Conservation (phyloP, 768 basidiomycete genomes). For the Sporobolomyces pararoseus region DNA sequence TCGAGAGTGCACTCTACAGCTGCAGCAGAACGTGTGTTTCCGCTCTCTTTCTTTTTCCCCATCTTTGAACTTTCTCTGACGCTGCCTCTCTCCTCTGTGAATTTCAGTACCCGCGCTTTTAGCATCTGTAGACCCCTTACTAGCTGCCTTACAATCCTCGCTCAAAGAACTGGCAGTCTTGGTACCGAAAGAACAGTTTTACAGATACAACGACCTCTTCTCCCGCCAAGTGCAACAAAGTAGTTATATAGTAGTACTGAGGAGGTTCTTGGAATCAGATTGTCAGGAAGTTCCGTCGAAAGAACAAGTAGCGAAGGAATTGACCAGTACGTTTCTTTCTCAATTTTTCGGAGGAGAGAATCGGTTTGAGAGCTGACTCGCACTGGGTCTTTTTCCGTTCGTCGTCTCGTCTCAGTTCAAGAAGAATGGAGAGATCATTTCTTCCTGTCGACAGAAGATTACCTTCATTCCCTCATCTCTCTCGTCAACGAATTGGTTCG, state of each 20-base stretch:
- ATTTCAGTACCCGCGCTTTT: constrained; percentile 35
- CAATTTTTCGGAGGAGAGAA: too few species aligned
- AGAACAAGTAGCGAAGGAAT: constrained; percentile 44
- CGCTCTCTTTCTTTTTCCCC: too few species aligned
- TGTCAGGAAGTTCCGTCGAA: constrained; percentile 47
- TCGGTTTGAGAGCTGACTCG: background rate
- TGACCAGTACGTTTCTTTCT: constrained; percentile 48
- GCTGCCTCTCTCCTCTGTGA: background rate
- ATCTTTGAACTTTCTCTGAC: too few species aligned
- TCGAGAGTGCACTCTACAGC: constrained; percentile 6
- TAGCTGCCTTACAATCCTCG: constrained; percentile 15
- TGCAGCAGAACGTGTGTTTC: background rate
- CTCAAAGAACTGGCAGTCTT: constrained; percentile 44
- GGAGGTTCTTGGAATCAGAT: constrained; percentile 48
- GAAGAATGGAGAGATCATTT: constrained; percentile 47
- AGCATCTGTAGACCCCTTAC: constrained; percentile 35
- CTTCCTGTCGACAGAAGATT: constrained; percentile 52
- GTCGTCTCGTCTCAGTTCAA: constrained; percentile 43
- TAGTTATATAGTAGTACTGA: constrained; percentile 48
- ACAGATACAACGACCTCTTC: constrained; percentile 45
- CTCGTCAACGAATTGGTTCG: constrained; percentile 51
- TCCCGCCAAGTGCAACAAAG: constrained; percentile 40
- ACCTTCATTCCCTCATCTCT: constrained; percentile 52
- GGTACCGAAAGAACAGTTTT: constrained; percentile 49
- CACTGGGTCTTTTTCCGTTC: background rate